Evolutionary conservation across 495 filamentous ascomycete species (phyloP), one percentile per base, ranked within the genome.

Genomic region (Wilcoxina mikolae): DNA sequence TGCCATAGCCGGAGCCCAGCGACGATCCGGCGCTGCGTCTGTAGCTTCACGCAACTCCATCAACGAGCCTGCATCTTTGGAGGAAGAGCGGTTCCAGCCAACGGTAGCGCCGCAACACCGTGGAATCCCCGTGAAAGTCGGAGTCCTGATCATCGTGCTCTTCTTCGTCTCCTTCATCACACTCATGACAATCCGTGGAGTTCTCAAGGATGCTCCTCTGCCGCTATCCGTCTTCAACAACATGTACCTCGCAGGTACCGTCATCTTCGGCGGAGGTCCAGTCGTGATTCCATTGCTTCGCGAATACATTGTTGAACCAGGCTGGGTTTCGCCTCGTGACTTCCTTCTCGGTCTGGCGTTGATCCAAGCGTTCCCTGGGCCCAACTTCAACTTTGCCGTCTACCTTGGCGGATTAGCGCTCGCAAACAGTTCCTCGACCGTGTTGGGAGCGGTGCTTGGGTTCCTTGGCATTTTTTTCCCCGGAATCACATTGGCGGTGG

Each of bases 351-450:
- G 86, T 18, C 77, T 93, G 0, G 86, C 85, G 10, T 72, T 90
- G 54, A 86, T 85, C 56, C 85, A 93, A 66, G 78, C 84, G 2
- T 87, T 90, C 60, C 85, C 85, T 0, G 85, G 86, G 0, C 86
- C 86, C 0, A 90, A 93, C 66, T 89, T 90, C 76, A 93, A 90
- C 65, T 88, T 90, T 60, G 84, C 81, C 2, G 83, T 90, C 12
- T 90, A 81, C 59, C 73, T 90, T 11, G 84, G 86, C 23, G 68
- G 75, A 3, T 69, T 90, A 0, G 75, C 83, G 0, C 61, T 71
- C 12, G 65, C 65, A 4, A 53, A 39, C 12, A 64, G 66, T 0
- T 51, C 68, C 1, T 61, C 56, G 33, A 65, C 76, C 3, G 61
- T 74, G 39, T 47, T 76, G 20, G 81, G 81, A 9, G 83, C 85